Conservation (phyloP, 306 rosid species). For the Vigna hirtella region DNA sequence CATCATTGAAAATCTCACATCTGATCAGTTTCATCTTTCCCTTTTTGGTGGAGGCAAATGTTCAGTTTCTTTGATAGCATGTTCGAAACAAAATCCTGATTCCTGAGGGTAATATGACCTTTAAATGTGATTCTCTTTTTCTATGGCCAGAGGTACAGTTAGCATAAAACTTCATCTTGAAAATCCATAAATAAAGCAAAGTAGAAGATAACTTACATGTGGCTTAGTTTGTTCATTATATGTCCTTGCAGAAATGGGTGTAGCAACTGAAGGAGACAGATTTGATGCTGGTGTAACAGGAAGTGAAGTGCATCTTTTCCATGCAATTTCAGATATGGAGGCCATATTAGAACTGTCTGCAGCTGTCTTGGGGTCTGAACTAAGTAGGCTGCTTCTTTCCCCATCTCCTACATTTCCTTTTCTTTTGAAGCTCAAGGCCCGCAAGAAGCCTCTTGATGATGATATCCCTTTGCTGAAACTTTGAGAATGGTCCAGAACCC, state of each 20-base stretch:
- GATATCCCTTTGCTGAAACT: slow-evolving; percentile 66
- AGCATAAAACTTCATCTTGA: slow-evolving; percentile 22
- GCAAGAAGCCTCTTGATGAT: slow-evolving; percentile 67
- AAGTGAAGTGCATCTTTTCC: slow-evolving; percentile 86
- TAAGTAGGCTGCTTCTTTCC: slow-evolving; percentile 87
- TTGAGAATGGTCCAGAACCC: slow-evolving; percentile 74
- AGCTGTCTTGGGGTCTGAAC: slow-evolving; percentile 58
- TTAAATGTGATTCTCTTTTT: not conserved
- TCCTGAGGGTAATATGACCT: slow-evolving; percentile 12
- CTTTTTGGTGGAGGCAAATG: slow-evolving; percentile 6
- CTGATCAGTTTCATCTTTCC: slow-evolving; percentile 29
- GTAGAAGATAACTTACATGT: slow-evolving; percentile 57
- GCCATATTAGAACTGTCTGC: slow-evolving; percentile 63
- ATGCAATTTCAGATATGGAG: slow-evolving; percentile 58
- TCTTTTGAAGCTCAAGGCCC: slow-evolving; percentile 88
- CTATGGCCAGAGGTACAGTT: slow-evolving; percentile 4
- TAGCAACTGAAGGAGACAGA: slow-evolving; percentile 69
- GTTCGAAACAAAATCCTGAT: slow-evolving; percentile 17
- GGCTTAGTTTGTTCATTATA: slow-evolving; percentile 64
- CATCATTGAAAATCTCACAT: slow-evolving; percentile 27
- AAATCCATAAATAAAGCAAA: slow-evolving; percentile 37
- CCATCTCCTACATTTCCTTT: slow-evolving; percentile 63
- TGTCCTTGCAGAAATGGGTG: slow-evolving; percentile 76
- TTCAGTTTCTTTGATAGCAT: slow-evolving; percentile 28
- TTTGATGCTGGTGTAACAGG: slow-evolving; percentile 78